Evolutionary conservation across 192 early-diverging fungal genomes (phyloP).

Genomic region (Pilaira anomala): DNA sequence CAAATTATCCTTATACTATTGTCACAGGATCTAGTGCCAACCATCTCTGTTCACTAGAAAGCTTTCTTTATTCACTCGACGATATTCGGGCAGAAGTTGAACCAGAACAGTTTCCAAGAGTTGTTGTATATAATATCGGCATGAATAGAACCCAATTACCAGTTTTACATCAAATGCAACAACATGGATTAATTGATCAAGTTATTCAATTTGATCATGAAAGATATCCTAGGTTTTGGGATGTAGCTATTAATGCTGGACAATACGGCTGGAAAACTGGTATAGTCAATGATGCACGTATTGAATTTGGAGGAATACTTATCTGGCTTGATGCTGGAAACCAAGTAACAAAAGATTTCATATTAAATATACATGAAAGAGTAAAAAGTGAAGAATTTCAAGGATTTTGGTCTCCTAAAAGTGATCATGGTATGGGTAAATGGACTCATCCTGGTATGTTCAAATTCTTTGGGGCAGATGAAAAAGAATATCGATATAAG

Average conservation of each 20-base stretch:
- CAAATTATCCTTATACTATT: slow-evolving; percentile 40
- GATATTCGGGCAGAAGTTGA: slow-evolving; percentile 35
- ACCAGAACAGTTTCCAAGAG: slow-evolving; percentile 33
- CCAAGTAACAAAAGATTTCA: slow-evolving; percentile 42
- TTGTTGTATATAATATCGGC: slow-evolving; percentile 52
- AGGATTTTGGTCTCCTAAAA: slow-evolving; percentile 54
- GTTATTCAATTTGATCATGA: slow-evolving; percentile 43
- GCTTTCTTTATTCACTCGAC: slow-evolving; percentile 44
- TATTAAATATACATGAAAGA: slow-evolving; percentile 8
- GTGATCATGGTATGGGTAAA: slow-evolving; percentile 39
- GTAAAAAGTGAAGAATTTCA: slow-evolving; percentile 25
- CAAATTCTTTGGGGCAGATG: slow-evolving; percentile 37
- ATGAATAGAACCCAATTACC: slow-evolving; percentile 40
- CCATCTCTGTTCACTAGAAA: slow-evolving; percentile 51
- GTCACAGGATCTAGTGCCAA: slow-evolving; percentile 50
- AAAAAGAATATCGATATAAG: slow-evolving; percentile 34
- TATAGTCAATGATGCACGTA: slow-evolving; percentile 47
- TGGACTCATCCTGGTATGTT: slow-evolving; percentile 50
- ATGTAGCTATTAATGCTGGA: slow-evolving; percentile 40
- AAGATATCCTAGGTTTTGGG: slow-evolving; percentile 48
- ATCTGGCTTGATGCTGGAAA: slow-evolving; percentile 54
- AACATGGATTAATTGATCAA: slow-evolving; percentile 42
- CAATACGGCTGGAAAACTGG: slow-evolving; percentile 58
- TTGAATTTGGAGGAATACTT: slow-evolving; percentile 40
- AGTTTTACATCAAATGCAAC: slow-evolving; percentile 36